Conservation (phyloP, 768 basidiomycete species). For the Astraeus odoratus region DNA sequence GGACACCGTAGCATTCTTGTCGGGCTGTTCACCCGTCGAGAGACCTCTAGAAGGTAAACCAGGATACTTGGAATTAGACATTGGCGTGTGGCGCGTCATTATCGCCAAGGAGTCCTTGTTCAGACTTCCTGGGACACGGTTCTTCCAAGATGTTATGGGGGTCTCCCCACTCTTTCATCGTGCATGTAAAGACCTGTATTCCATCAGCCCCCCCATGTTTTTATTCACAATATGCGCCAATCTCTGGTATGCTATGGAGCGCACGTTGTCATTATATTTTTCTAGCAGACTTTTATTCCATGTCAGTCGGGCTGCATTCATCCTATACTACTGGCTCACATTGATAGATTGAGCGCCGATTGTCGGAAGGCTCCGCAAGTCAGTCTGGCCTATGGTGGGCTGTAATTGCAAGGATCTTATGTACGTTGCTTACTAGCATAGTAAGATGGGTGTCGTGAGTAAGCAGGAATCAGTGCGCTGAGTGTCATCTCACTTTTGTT, state of each 20-base stretch:
- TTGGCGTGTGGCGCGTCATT: conserved; percentile 22
- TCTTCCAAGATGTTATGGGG: conserved; percentile 1
- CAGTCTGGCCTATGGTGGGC: conserved; percentile 9
- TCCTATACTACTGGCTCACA: not conserved
- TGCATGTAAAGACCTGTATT: conserved; percentile 17
- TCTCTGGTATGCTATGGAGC: conserved; percentile 16
- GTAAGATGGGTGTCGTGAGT: conserved; percentile 17
- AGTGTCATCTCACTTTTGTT: not conserved
- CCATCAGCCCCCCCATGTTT: conserved; percentile 17
- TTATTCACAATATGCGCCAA: conserved; percentile 3
- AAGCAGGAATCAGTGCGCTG: not conserved
- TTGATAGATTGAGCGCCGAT: conserved; percentile 17
- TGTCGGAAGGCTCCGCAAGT: conserved; percentile 2
- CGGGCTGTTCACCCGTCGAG: not conserved
- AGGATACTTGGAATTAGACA: conserved; percentile 5
- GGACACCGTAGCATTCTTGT: not conserved
- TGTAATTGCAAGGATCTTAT: conserved; percentile 7
- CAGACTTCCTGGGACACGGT: conserved; percentile 5
- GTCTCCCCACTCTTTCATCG: conserved; percentile 8
- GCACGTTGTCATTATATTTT: conserved; percentile 15
- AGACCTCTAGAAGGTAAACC: not conserved
- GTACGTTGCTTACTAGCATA: conserved; percentile 11
- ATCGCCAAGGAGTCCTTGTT: conserved; percentile 8
- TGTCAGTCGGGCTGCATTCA: conserved; percentile 7
- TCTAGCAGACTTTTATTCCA: conserved; percentile 15